These are phyloP conservation scores for Citrus unshiu DNA, from an alignment of 345 rosid species.

Conservation along the genomic window DNA sequence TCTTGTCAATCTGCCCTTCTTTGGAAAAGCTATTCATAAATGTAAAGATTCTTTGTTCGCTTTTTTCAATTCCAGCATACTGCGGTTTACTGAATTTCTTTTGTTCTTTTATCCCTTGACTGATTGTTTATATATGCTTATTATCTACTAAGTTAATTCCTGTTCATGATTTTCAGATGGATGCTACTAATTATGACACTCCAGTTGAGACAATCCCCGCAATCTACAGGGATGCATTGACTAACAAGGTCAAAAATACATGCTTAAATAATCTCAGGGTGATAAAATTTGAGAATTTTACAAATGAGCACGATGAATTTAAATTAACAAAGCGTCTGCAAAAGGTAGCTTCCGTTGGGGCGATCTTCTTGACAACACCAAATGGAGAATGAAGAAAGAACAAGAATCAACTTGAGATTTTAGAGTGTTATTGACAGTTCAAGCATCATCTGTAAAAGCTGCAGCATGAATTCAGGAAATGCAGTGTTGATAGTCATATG, in stretches of 20 bases:
- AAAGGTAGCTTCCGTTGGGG: not conserved
- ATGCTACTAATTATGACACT: not conserved
- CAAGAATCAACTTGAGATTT: not conserved
- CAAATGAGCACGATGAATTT: not conserved
- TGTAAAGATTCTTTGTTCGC: not conserved
- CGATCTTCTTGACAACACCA: not conserved
- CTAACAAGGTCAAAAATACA: not conserved
- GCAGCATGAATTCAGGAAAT: not conserved
- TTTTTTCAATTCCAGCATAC: not conserved
- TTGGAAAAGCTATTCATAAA: not conserved
- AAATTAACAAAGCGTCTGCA: not conserved
- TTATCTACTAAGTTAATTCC: not conserved
- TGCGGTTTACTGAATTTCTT: too few relatives aligned
- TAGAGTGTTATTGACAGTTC: not conserved
- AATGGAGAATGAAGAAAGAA: not conserved
- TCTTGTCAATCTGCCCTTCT: not conserved
- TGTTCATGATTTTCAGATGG: not conserved
- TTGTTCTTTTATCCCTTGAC: not conserved
- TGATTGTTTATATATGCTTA: not conserved
- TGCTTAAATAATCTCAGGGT: not conserved
- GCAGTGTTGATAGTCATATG: not conserved
- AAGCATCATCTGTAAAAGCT: not conserved
- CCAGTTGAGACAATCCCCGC: not conserved
- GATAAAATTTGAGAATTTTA: not conserved
- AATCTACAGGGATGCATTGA: not conserved